Evolutionary conservation across 805 yeast genomes (phyloP), one percentile per base, ranked within the genome.

Genomic region (Saccharomycopsis fibuligera): DNA sequence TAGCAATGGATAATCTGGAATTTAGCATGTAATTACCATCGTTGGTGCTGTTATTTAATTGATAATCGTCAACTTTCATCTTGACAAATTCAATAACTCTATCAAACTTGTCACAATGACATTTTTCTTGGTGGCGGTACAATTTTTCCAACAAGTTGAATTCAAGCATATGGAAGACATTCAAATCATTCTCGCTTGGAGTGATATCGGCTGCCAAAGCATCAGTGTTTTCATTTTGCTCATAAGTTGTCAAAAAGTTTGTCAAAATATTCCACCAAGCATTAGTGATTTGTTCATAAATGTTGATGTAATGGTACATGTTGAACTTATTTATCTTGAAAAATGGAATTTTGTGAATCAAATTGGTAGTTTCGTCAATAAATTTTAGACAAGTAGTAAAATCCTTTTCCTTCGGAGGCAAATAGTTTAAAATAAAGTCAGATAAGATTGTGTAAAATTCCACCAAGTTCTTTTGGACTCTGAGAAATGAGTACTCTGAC

Each of bases 401-500:
- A 57, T 77, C 77, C 22, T 68, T 53, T 58, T 82, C 87, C 45
- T 76, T 71, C 2, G 91, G 91, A 19, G 93, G 89, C 52, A 87
- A 67, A 57, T 81, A 83, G 57, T 76, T 78, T 50, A 83, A 68
- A 4, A 86, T 80, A 61, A 82, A 86, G 62, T 87, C 96, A 16
- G 85, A 77, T 47, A 88, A 67, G 21, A 86, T 79, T 53, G 73
- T 70, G 51, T 85, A 73, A 56, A 87, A 86, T 56, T 84, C 93
- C 50, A 76, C 75, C 53, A 86, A 73, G 50, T 69, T 65, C 5
- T 83, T 76, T 58, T 84, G 79, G 33, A 88, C 85, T 49, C 96
- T 71, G 49, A 84, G 65, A 61, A 78, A 87, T 3, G 90, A 79
- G 60, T 87, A 87, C 62, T 87, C 96, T 41, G 84, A 77, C 33